A percentile compares a stretch with the other conserved stretches of the same genome.
phyloP scores from a whole-genome alignment of 768 basidiomycete species.

The Tricholoma sp. region DNA sequence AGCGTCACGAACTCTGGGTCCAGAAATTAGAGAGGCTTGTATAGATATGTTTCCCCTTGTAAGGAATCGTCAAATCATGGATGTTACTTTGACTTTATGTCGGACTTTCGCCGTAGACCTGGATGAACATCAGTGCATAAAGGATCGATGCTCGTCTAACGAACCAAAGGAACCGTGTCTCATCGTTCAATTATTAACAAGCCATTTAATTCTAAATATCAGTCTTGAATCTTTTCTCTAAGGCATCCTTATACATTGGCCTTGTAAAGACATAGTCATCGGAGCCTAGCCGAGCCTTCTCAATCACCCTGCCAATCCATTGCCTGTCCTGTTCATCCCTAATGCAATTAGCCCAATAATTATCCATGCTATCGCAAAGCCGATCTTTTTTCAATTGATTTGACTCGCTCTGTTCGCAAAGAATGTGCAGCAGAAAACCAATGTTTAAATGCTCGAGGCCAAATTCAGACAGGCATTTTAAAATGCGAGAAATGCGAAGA shows the following conservation, averaged over 20 bases:
- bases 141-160: background rate
- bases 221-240: conserved; percentile 29
- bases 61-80: background rate
- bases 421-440: conserved; percentile 63
- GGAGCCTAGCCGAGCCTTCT: conserved; percentile 39
- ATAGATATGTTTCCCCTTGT: background rate
- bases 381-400: conserved; percentile 42
- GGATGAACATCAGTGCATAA: background rate
- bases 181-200: background rate
- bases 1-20: conserved; percentile 41
- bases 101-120: background rate
- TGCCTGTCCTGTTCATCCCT: conserved; percentile 53
- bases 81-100: background rate
- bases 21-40: conserved; percentile 41
- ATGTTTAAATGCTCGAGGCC: conserved; percentile 60
- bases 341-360: conserved; percentile 75
- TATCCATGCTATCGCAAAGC: conserved; percentile 62
- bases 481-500: conserved; percentile 69
- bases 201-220: conserved; percentile 18
- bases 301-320: conserved; percentile 48
- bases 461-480: conserved; percentile 70
- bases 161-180: background rate
- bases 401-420: conserved; percentile 63
- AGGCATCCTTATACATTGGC: conserved; percentile 46
- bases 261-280: conserved; percentile 48